Evolutionary conservation across 257 asterid species (phyloP).

Genomic region (Phtheirospermum japonicum): DNA sequence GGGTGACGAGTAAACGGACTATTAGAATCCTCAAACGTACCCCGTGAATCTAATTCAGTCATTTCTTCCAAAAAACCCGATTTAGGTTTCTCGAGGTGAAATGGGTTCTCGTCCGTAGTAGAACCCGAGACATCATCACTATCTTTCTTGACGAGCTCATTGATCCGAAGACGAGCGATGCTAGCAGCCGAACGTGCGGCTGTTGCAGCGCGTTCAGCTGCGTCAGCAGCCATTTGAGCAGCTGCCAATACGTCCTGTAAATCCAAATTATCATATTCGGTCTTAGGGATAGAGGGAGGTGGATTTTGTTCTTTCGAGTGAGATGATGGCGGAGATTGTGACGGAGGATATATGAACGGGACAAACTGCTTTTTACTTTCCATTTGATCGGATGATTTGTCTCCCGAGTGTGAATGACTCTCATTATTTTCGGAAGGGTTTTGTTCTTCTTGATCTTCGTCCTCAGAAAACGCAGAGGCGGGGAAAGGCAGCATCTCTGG

Average conservation of each 20-base stretch:
- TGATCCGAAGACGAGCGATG: constrained; percentile 69
- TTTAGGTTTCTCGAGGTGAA: constrained; percentile 28
- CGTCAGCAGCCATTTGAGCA: constrained; percentile 77
- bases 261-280: constrained; percentile 43
- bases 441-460: constrained; percentile 40
- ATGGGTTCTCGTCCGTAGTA: constrained; percentile 42
- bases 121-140: constrained; percentile 35
- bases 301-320: constrained; percentile 30
- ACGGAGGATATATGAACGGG: constrained; percentile 59
- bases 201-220: constrained; percentile 88
- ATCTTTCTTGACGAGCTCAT: constrained; percentile 46
- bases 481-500: constrained; percentile 90
- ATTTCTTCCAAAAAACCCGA: constrained; percentile 4
- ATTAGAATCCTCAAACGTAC: constrained; percentile 32
- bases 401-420: not conserved
- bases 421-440: constrained; percentile 27
- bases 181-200: constrained; percentile 88
- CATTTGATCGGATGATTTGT: not conserved
- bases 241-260: constrained; percentile 78
- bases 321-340: constrained; percentile 32
- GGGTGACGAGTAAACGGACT: constrained; percentile 25
- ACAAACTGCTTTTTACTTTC: constrained; percentile 54
- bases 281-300: constrained; percentile 29
- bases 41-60: constrained; percentile 29
- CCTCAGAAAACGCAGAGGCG: constrained; percentile 58